A percentile compares a stretch with the other conserved stretches of the same genome.
phyloP scores from a whole-genome alignment of 2,329 filamentous ascomycete species.

The Claviceps africana region DNA sequence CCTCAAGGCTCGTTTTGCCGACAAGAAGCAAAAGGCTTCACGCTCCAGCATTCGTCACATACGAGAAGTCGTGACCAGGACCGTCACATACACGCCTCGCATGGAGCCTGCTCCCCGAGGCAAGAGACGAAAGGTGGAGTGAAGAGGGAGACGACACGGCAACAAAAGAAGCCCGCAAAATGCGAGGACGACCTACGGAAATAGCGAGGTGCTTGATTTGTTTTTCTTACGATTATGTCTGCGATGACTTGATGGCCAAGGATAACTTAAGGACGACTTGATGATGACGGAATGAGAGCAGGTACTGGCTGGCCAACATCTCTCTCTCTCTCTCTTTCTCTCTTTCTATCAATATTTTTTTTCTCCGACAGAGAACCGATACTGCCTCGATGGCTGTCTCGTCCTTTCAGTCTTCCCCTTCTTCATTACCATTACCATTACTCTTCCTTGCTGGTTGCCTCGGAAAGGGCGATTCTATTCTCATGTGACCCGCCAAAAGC shows the following conservation, averaged over 20 bases:
- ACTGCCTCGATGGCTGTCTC: not conserved
- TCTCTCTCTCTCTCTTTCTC: no score
- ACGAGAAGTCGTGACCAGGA: constrained; percentile 83
- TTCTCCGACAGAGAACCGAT: not conserved
- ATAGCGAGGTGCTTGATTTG: not conserved
- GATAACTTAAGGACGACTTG: not conserved
- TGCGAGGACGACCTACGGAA: not conserved
- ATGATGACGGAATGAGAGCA: not conserved
- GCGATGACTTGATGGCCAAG: constrained; percentile 2
- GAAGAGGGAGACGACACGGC: constrained; percentile 5
- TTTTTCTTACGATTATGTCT: constrained; percentile 4
- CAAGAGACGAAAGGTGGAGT: constrained; percentile 66
- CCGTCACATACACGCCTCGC: constrained; percentile 75
- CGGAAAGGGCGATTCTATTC: not conserved
- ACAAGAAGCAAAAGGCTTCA: constrained; percentile 42
- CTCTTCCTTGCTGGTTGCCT: not conserved
- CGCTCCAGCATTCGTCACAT: constrained; percentile 56
- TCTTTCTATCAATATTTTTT: no score
- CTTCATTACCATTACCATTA: not conserved
- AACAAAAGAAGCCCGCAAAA: not conserved
- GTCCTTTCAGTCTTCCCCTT: no score
- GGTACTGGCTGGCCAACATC: constrained; percentile 1
- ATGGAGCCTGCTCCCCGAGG: constrained; percentile 85
- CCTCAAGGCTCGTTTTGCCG: constrained; percentile 51
- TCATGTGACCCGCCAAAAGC: not conserved